These are phyloP conservation scores for Pichia sp. DNA, from an alignment of 1,139 yeast genomes.

Conservation along the genomic window DNA sequence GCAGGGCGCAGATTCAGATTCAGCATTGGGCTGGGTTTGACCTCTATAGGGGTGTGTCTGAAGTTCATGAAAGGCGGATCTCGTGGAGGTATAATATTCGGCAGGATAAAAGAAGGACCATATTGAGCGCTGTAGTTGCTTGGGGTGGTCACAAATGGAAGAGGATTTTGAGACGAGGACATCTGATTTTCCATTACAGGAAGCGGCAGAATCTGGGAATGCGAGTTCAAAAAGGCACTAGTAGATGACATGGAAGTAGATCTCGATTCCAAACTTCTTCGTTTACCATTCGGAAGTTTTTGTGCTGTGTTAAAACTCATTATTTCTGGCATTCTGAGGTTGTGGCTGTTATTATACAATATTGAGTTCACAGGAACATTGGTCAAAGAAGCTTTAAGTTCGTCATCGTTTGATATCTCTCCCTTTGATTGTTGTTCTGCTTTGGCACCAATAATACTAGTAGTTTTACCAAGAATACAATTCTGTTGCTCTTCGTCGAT, in stretches of 20 bases:
- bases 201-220: background rate
- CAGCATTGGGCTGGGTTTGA: background rate
- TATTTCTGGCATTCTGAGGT: background rate
- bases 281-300: background rate
- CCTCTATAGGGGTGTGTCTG: background rate
- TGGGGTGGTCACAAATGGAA: background rate
- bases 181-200: background rate
- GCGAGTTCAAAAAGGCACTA: background rate
- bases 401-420: background rate
- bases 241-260: background rate
- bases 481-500: background rate
- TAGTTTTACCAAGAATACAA: too few relatives aligned
- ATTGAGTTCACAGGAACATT: slow-evolving; percentile 3
- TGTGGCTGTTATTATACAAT: background rate
- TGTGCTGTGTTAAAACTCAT: background rate
- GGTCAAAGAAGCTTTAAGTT: background rate
- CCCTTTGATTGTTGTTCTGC: background rate
- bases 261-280: background rate
- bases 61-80: background rate
- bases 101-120: background rate
- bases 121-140: background rate
- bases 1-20: background rate
- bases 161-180: background rate
- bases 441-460: too few relatives aligned
- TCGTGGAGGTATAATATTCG: background rate